Conservation (phyloP, 768 basidiomycete genomes). For the Hortiboletus flavorubellus region DNA sequence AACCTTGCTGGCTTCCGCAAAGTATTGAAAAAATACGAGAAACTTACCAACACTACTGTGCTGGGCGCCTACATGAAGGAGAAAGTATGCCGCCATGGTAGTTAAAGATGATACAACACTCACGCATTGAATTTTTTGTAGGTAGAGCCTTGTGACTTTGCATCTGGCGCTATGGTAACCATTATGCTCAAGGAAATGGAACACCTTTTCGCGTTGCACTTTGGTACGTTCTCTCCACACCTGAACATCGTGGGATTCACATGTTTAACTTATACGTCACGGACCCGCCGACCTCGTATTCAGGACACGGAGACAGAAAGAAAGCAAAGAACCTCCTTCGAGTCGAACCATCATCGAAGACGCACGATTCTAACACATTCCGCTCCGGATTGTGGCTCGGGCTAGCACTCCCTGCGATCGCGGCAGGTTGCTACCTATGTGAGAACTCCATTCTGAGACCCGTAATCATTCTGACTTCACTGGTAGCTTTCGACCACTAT, state of each 20-base stretch:
- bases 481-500: slow-evolving; percentile 51
- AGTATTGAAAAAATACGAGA: slow-evolving; percentile 83
- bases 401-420: slow-evolving; percentile 63
- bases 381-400: slow-evolving; percentile 73
- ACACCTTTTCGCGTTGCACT: slow-evolving; percentile 67
- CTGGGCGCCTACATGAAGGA: slow-evolving; percentile 80
- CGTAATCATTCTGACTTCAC: background rate
- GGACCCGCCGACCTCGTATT: background rate
- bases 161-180: slow-evolving; percentile 56
- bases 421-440: slow-evolving; percentile 63
- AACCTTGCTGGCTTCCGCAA: slow-evolving; percentile 91
- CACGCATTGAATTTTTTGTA: slow-evolving; percentile 22
- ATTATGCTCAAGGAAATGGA: slow-evolving; percentile 76
- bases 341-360: slow-evolving; percentile 45
- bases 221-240: slow-evolving; percentile 50
- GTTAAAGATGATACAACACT: background rate
- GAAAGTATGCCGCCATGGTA: slow-evolving; percentile 42
- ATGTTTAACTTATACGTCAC: background rate
- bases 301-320: slow-evolving; percentile 73
- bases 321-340: slow-evolving; percentile 68
- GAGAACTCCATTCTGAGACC: background rate
- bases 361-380: slow-evolving; percentile 70
- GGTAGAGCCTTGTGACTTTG: slow-evolving; percentile 69
- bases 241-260: background rate
- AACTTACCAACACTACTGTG: slow-evolving; percentile 66